phyloP scores from a whole-genome alignment of 2,329 filamentous ascomycete species.

The Diaporthe destruens region DNA sequence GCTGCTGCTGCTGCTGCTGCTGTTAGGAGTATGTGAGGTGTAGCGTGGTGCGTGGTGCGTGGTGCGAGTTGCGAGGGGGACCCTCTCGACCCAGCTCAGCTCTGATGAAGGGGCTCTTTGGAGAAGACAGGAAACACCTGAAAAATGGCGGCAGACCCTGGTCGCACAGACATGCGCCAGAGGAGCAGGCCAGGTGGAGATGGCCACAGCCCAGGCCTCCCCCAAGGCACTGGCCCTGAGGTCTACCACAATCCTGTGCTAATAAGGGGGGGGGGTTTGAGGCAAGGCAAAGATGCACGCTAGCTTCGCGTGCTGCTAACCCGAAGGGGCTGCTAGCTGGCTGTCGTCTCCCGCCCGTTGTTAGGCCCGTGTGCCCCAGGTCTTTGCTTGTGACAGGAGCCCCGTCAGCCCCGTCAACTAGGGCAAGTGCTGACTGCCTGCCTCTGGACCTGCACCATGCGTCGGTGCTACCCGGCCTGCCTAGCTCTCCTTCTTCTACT shows the following conservation, averaged over 20 bases:
- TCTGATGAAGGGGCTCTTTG: constrained; percentile 41
- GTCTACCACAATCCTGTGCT: not conserved
- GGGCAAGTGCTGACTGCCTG: constrained; percentile 21
- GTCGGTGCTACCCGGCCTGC: constrained; percentile 27
- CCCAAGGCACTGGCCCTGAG: not conserved
- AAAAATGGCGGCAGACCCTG: constrained; percentile 35
- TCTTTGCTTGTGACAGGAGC: constrained; percentile 22
- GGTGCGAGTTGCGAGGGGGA: constrained; percentile 7
- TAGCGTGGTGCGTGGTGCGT: too few species aligned
- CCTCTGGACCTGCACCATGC: too few species aligned
- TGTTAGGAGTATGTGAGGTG: constrained; percentile 31
- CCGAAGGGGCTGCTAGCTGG: constrained; percentile 25
- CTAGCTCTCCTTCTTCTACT: not conserved
- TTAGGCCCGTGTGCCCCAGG: not conserved
- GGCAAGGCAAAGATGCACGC: not conserved
- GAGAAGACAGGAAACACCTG: constrained; percentile 40
- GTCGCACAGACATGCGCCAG: constrained; percentile 20
- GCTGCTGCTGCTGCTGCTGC: not conserved
- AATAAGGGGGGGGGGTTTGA: too few species aligned
- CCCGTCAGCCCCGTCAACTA: not conserved
- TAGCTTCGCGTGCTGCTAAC: constrained; percentile 1
- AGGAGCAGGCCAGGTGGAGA: constrained; percentile 11
- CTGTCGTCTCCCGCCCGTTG: not conserved
- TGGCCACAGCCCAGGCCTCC: constrained; percentile 10
- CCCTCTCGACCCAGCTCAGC: constrained; percentile 17